Evolutionary conservation across 768 basidiomycete species (phyloP), one percentile per base, ranked within the genome.

Genomic region (Pleurotus tuoliensis): DNA sequence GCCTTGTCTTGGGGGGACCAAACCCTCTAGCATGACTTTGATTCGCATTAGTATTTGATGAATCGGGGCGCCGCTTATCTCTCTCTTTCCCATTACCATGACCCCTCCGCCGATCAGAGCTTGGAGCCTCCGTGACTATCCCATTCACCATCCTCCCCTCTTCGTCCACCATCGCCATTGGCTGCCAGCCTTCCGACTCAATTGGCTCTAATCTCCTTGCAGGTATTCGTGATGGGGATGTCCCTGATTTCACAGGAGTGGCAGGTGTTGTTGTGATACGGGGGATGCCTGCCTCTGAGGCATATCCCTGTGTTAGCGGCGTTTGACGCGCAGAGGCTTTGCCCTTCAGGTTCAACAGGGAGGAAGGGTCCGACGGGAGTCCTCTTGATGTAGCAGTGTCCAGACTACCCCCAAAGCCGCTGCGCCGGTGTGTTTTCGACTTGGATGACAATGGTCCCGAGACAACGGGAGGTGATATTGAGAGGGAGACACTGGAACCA

Each of bases 131-230:
- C 8, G 24, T 38, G 22, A 53, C 39, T 53, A n/a, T 41, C 37
- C 39, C 20, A 37, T 41, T 34, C n/a, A 41, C 57, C 47, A 47
- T 49, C 59, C 48, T n/a, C 11, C 64, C 68, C 56, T 72, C 73
- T 55, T 76, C 76, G 55, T 72, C 69, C 9, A 75, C 70, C 13
- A 70, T 67, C 52, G 67, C 67, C 72, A 75, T 71, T 5, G 67
- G 66, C 39, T 69, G 71, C 59, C 72, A 74, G 56, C 68, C 67
- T 11, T 67, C 69, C 3, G 71, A 73, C 43, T 78, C 77, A 41
- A 73, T 56, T 1, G 76, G 76, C 40, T 70, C 69, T 22, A 64
- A 65, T 4, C 62, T 61, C 18, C 22, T 24, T 57, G 62, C 56
- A 49, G 57, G 58, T 60, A 61, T 11, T 24, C 27, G 58, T 58